Evolutionary conservation across 352 stramenopile species (phyloP).

Genomic region (Phytopythium vexans): DNA sequence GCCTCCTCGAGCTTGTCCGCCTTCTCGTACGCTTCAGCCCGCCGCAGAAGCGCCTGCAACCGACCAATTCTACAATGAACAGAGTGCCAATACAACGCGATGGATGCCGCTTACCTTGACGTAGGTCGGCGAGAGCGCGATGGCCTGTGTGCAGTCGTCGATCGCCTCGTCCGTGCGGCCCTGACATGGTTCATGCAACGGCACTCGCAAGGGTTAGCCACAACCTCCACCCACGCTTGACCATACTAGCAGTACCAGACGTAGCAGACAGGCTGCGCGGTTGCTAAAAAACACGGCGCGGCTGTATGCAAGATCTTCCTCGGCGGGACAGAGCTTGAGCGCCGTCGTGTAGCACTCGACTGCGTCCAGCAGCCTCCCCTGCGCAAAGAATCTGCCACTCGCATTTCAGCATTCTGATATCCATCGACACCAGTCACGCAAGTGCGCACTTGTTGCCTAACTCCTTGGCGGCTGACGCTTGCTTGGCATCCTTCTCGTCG

Average conservation of each 20-base stretch:
- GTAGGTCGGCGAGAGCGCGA: constrained; percentile 95
- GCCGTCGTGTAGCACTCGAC: constrained; percentile 85
- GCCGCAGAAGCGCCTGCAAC: constrained; percentile 80
- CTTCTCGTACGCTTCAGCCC: constrained; percentile 91
- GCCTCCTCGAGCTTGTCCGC: constrained; percentile 94
- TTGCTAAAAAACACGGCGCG: constrained; percentile 85
- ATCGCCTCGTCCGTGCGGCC: constrained; percentile 86
- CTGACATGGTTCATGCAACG: constrained; percentile 5
- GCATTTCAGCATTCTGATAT: not conserved
- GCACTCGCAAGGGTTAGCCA: no score
- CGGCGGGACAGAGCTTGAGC: constrained; percentile 69
- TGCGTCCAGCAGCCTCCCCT: constrained; percentile 70
- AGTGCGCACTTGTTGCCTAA: constrained; percentile 74
- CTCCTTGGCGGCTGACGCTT: constrained; percentile 72
- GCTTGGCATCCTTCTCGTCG: constrained; percentile 50
- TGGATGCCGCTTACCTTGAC: constrained; percentile 75
- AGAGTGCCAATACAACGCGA: not conserved
- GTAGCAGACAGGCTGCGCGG: constrained; percentile 69
- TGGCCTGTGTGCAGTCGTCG: constrained; percentile 92
- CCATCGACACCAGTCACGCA: not conserved
- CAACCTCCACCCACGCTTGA: not conserved
- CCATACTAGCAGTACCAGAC: constrained; percentile 27
- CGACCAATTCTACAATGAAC: not conserved
- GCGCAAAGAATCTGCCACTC: constrained; percentile 53
- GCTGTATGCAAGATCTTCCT: constrained; percentile 20